Evolutionary conservation across 192 early-diverging fungal genomes (phyloP).

Genomic region (Umbelopsis vinacea): DNA sequence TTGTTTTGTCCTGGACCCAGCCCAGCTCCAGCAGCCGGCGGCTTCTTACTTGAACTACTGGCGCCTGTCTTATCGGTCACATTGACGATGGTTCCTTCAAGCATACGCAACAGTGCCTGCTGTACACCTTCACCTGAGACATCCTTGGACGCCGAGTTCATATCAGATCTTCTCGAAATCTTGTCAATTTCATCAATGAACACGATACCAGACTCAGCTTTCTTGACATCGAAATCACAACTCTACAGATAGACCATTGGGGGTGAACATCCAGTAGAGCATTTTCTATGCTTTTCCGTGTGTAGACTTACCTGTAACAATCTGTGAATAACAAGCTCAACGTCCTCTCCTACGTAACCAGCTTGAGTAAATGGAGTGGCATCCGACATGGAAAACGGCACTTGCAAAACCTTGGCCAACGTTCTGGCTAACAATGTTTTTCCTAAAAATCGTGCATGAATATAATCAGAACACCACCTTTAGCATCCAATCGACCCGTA

Average conservation of each 20-base stretch:
- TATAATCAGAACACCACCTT: not conserved
- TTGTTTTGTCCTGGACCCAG: constrained; percentile 31
- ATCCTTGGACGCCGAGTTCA: constrained; percentile 75
- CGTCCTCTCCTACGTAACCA: constrained; percentile 92
- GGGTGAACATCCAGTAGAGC: not conserved
- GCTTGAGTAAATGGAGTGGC: constrained; percentile 92
- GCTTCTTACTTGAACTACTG: constrained; percentile 33
- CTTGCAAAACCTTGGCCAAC: constrained; percentile 79
- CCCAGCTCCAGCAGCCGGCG: constrained; percentile 26
- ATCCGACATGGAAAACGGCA: constrained; percentile 89
- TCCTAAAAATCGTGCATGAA: constrained; percentile 30
- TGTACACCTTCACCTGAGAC: constrained; percentile 95
- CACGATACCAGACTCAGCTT: constrained; percentile 85
- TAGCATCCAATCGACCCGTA: not conserved
- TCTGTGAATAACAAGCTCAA: constrained; percentile 83
- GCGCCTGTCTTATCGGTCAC: constrained; percentile 81
- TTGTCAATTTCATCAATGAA: constrained; percentile 97
- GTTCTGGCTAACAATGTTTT: constrained; percentile 86
- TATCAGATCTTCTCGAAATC: constrained; percentile 79
- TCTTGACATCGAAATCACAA: constrained; percentile 85
- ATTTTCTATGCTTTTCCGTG: not conserved
- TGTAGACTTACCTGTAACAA: constrained; percentile 66
- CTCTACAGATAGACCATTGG: constrained; percentile 46
- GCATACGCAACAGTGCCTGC: constrained; percentile 81
- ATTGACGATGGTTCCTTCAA: constrained; percentile 89